Conservation (phyloP, 192 early-diverging fungal genomes). For the Backusella liffmaniae region DNA sequence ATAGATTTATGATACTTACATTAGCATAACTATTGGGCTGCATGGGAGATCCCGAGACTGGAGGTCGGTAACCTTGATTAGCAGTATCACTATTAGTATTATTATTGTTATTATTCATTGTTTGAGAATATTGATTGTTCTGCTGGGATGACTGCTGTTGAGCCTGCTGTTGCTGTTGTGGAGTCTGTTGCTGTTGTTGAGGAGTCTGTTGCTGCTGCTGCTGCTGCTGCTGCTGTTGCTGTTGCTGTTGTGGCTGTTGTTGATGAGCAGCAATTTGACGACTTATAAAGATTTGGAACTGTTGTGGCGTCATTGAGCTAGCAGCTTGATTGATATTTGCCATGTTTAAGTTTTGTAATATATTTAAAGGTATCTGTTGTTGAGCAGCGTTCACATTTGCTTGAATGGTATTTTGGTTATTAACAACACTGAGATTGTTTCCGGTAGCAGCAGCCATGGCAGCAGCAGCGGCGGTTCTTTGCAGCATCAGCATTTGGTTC, state of each 20-base stretch:
- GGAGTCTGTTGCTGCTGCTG: too few species aligned
- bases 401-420: slow-evolving; percentile 12
- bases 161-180: too few species aligned
- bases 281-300: slow-evolving; percentile 15
- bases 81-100: not conserved
- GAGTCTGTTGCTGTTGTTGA: too few species aligned
- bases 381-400: slow-evolving; percentile 8
- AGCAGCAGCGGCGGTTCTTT: slow-evolving; percentile 14
- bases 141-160: not conserved
- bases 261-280: slow-evolving; percentile 19
- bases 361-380: slow-evolving; percentile 25
- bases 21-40: slow-evolving; percentile 1
- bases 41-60: slow-evolving; percentile 9
- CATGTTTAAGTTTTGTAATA: slow-evolving; percentile 22
- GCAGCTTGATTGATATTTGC: slow-evolving; percentile 12
- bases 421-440: not conserved
- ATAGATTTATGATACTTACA: not conserved
- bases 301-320: slow-evolving; percentile 10
- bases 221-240: not conserved
- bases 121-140: not conserved
- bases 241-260: not conserved
- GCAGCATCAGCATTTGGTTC: slow-evolving; percentile 10
- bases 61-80: not conserved
- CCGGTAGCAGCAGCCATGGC: slow-evolving; percentile 5
- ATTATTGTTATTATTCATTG: not conserved